phyloP scores from a whole-genome alignment of 2,329 filamentous ascomycete species.

The Tricladium varicosporioides region DNA sequence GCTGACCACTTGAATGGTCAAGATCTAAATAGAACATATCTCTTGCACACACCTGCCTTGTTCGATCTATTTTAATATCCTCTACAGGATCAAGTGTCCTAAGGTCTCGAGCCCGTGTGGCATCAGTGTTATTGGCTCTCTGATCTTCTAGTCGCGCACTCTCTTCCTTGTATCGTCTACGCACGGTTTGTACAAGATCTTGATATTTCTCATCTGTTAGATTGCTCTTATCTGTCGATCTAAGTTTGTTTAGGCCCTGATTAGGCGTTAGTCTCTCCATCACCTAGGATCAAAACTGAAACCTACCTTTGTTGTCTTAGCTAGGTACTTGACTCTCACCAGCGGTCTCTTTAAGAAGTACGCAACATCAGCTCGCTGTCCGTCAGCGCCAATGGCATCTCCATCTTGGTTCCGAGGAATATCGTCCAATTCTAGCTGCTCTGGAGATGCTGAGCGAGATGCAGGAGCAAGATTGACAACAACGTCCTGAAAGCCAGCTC shows the following conservation, averaged over 20 bases:
- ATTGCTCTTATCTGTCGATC: slow-evolving; percentile 44
- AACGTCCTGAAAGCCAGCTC: slow-evolving; percentile 90
- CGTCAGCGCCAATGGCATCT: slow-evolving; percentile 59
- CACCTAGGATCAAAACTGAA: background rate
- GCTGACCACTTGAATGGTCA: slow-evolving; percentile 83
- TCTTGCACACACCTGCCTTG: slow-evolving; percentile 80
- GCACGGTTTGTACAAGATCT: slow-evolving; percentile 73
- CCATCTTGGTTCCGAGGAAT: slow-evolving; percentile 63
- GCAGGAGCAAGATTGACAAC: slow-evolving; percentile 87
- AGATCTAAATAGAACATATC: slow-evolving; percentile 87
- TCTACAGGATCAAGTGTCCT: slow-evolving; percentile 71
- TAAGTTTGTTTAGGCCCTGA: slow-evolving; percentile 26
- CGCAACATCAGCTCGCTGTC: slow-evolving; percentile 90
- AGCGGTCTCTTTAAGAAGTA: slow-evolving; percentile 88
- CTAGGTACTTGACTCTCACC: slow-evolving; percentile 81
- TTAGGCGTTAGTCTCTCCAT: slow-evolving; percentile 4
- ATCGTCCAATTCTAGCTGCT: slow-evolving; percentile 54
- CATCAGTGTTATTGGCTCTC: slow-evolving; percentile 79
- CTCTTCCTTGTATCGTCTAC: slow-evolving; percentile 71
- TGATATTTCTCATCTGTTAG: slow-evolving; percentile 44
- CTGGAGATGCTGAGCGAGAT: slow-evolving; percentile 50
- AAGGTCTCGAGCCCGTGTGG: slow-evolving; percentile 75
- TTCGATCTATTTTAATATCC: slow-evolving; percentile 69
- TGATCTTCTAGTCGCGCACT: slow-evolving; percentile 76
- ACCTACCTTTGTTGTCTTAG: slow-evolving; percentile 73